Conservation (phyloP, 805 yeast genomes). For the Nakazawaea pomicola region DNA sequence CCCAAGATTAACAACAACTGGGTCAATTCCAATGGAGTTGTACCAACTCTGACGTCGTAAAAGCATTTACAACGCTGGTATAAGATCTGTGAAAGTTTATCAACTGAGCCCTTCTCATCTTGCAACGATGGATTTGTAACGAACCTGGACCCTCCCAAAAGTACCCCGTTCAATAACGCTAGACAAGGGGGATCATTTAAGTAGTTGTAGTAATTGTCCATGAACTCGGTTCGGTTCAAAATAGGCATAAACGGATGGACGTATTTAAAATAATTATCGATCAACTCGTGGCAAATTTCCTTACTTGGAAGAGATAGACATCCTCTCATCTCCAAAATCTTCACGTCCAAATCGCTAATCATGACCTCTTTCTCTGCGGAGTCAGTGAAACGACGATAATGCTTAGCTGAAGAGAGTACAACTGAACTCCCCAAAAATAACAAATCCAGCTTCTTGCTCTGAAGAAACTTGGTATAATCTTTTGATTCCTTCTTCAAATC, state of each 20-base stretch:
- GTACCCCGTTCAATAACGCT: conserved; percentile 57
- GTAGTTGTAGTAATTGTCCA: conserved; percentile 50
- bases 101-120: conserved; percentile 41
- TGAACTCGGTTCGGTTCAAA: conserved; percentile 55
- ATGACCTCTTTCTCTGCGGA: no score
- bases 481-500: conserved; percentile 12
- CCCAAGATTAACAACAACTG: conserved; percentile 62
- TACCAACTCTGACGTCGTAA: conserved; percentile 64
- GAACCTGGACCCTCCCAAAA: conserved; percentile 64
- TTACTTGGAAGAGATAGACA: conserved; percentile 65
- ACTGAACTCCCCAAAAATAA: conserved; percentile 52
- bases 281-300: conserved; percentile 53
- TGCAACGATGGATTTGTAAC: conserved; percentile 46
- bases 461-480: conserved; percentile 17
- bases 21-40: conserved; percentile 55
- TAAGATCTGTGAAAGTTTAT: conserved; percentile 52
- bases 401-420: conserved; percentile 42
- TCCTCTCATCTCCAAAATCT: conserved; percentile 58
- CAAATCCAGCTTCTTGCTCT: conserved; percentile 18
- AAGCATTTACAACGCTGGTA: conserved; percentile 71
- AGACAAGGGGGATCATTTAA: conserved; percentile 56
- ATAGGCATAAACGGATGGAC: conserved; percentile 70
- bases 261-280: conserved; percentile 55
- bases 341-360: conserved; percentile 43
- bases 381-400: conserved; percentile 36